Evolutionary conservation across 1,284 basidiomycete species (phyloP).

Genomic region (Sporisorium iseilematis-ciliati): DNA sequence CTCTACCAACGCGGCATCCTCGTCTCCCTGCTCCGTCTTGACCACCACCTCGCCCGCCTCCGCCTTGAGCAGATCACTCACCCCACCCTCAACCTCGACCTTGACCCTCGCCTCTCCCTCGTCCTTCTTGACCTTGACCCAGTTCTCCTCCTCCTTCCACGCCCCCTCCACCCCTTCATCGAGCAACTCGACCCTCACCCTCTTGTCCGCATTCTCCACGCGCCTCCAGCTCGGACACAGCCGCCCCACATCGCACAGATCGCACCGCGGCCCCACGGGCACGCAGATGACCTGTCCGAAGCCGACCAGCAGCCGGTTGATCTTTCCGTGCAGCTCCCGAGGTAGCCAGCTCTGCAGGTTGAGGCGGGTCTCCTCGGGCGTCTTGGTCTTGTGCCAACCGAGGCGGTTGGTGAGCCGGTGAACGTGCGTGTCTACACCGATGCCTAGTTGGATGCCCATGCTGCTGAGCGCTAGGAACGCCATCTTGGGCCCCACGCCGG

Average conservation of each 20-base stretch:
- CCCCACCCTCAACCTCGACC: conserved; percentile 37
- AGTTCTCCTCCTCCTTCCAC: conserved; percentile 12
- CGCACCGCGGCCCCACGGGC: conserved; percentile 85
- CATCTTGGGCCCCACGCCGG: conserved; percentile 70
- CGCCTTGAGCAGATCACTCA: conserved; percentile 8
- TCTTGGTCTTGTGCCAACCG: conserved; percentile 90
- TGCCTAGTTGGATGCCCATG: conserved; percentile 91
- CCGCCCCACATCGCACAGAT: conserved; percentile 68
- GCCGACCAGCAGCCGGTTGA: conserved; percentile 67
- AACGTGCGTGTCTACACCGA: conserved; percentile 96
- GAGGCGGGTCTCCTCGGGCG: conserved; percentile 81
- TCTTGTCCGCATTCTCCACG: conserved; percentile 48
- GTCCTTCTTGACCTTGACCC: conserved; percentile 22
- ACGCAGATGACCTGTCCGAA: conserved; percentile 83
- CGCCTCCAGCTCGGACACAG: conserved; percentile 59
- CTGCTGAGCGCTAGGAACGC: conserved; percentile 77
- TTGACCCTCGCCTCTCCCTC: conserved; percentile 17
- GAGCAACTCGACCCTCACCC: conserved; percentile 44
- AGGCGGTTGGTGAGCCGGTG: conserved; percentile 92
- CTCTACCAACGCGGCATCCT: conserved; percentile 18
- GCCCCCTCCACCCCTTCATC: conserved; percentile 19
- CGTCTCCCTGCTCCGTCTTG: conserved; percentile 23
- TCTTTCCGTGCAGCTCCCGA: conserved; percentile 50
- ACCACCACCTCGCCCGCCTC: not conserved
- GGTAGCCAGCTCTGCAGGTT: conserved; percentile 67